A percentile compares a stretch with the other conserved stretches of the same genome.
Conservation (phyloP, 129 eudicot species). For the Flaveria trinervia region DNA sequence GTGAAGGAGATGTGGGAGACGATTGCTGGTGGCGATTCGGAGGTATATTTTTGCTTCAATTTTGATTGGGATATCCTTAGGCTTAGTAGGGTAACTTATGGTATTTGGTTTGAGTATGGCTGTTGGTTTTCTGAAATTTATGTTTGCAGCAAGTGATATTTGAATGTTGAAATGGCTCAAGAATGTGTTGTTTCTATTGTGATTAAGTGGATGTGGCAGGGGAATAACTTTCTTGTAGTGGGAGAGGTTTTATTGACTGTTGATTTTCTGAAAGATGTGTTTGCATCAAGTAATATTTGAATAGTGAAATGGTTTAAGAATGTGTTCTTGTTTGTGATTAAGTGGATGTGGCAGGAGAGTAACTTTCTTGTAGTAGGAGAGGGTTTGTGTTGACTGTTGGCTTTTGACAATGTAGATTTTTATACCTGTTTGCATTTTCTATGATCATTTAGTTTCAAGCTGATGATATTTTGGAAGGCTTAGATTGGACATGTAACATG, state of each 20-base stretch:
- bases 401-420: background rate
- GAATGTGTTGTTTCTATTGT: background rate
- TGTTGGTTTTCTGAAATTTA: background rate
- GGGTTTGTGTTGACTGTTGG: constrained; percentile 15
- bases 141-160: background rate
- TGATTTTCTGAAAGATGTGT: background rate
- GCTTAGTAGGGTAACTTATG: background rate
- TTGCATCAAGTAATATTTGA: background rate
- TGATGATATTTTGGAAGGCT: background rate
- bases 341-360: constrained; percentile 4
- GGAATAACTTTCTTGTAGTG: background rate
- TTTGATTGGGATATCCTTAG: constrained; percentile 1
- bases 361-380: too few relatives aligned
- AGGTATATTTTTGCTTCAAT: constrained; percentile 41
- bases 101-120: background rate
- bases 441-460: background rate
- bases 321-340: background rate
- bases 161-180: constrained; percentile 17
- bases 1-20: constrained; percentile 98
- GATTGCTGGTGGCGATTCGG: constrained; percentile 80
- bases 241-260: constrained; percentile 5
- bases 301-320: constrained; percentile 4
- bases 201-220: constrained; percentile 2
- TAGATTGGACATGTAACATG: background rate
- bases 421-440: background rate